Evolutionary conservation across 192 early-diverging fungal species (phyloP).

Genomic region (Backusella tuberculispora): DNA sequence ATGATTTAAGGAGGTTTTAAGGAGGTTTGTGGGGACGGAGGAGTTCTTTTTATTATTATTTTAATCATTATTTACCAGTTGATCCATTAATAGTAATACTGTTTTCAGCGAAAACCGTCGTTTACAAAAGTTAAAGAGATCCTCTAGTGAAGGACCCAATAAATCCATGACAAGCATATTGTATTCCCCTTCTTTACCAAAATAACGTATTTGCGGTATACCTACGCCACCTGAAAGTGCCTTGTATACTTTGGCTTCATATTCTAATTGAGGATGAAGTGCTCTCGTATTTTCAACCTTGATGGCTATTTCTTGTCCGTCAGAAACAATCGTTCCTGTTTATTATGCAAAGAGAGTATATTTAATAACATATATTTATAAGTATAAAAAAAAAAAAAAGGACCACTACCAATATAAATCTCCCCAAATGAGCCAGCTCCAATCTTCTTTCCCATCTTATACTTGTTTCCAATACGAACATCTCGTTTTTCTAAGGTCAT

Average conservation of each 20-base stretch:
- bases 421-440: conserved; percentile 98
- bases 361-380: background rate
- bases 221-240: conserved; percentile 90
- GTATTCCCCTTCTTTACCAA: conserved; percentile 82
- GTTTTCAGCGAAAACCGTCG: conserved; percentile 90
- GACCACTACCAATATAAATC: conserved; percentile 84
- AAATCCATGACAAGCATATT: conserved; percentile 89
- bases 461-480: conserved; percentile 92
- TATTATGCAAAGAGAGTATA: background rate
- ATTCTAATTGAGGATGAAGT: conserved; percentile 96
- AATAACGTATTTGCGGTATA: conserved; percentile 88
- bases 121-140: conserved; percentile 89
- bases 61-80: conserved; percentile 61
- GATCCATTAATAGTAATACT: conserved; percentile 83
- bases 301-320: conserved; percentile 96
- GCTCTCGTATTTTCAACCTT: conserved; percentile 96
- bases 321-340: conserved; percentile 82
- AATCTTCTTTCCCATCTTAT: conserved; percentile 93
- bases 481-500: conserved; percentile 40
- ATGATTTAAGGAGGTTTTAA: background rate
- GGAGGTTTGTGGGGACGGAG: background rate
- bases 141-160: conserved; percentile 87
- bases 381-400: background rate
- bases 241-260: conserved; percentile 96
- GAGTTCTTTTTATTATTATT: background rate